phyloP scores from a whole-genome alignment of 2,329 filamentous ascomycete genomes.

The Paecilomyces variotii region DNA sequence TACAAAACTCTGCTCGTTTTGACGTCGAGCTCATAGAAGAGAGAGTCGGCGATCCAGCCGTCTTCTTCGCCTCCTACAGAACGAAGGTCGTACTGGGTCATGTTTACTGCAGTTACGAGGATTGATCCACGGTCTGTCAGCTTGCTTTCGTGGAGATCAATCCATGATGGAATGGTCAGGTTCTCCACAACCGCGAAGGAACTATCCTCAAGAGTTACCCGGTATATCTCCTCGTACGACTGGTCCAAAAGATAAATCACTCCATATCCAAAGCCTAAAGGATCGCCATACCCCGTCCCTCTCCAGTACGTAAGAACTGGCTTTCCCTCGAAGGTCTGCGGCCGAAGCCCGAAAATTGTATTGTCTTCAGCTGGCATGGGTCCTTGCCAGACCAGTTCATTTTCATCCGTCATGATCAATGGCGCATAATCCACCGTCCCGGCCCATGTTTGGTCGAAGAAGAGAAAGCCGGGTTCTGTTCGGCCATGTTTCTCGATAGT shows the following conservation, averaged over 20 bases:
- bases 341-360: not conserved
- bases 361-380: no score
- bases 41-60: conserved; percentile 24
- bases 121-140: conserved; percentile 25
- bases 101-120: conserved; percentile 27
- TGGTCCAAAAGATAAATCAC: not conserved
- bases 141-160: conserved; percentile 27
- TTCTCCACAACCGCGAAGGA: not conserved
- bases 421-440: not conserved
- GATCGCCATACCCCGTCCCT: not conserved
- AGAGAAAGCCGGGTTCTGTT: not conserved
- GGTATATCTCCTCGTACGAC: not conserved
- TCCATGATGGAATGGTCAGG: conserved; percentile 14
- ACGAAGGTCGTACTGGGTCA: conserved; percentile 24
- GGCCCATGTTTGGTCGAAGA: not conserved
- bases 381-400: no score
- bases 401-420: not conserved
- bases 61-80: conserved; percentile 20
- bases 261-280: not conserved
- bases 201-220: not conserved
- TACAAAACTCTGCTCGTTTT: conserved; percentile 24
- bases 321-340: not conserved
- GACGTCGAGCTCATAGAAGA: conserved; percentile 28
- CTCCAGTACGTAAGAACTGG: not conserved
- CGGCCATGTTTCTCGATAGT: not conserved